These are phyloP conservation scores for Phytopythium vexans DNA, from an alignment of 352 stramenopile species.

Conservation along the genomic window DNA sequence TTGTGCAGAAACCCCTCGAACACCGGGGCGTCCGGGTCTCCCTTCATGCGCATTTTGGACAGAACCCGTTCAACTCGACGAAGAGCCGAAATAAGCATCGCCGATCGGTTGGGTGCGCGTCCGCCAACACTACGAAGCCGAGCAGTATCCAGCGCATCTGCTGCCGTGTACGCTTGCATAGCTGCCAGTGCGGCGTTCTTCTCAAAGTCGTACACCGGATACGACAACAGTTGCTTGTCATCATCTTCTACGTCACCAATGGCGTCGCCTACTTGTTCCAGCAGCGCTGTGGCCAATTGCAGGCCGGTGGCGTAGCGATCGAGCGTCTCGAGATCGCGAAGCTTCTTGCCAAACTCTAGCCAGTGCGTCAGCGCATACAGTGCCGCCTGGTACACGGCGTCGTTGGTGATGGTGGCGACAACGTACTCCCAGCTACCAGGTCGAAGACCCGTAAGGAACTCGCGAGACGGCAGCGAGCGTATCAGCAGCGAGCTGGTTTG, in stretches of 20 bases:
- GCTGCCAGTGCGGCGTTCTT: constrained; percentile 51
- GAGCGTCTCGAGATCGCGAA: constrained; percentile 22
- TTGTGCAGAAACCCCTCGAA: constrained; percentile 16
- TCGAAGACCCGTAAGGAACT: background rate
- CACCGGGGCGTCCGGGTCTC: constrained; percentile 15
- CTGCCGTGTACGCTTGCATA: constrained; percentile 33
- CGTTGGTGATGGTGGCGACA: constrained; percentile 40
- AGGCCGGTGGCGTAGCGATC: constrained; percentile 31
- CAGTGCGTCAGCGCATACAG: constrained; percentile 40
- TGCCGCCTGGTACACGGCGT: constrained; percentile 43
- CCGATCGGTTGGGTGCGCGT: background rate
- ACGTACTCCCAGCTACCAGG: constrained; percentile 57
- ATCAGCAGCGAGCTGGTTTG: background rate
- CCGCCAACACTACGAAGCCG: constrained; percentile 10
- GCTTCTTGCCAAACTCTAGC: constrained; percentile 21
- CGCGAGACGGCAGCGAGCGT: constrained; percentile 9
- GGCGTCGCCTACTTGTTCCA: constrained; percentile 17
- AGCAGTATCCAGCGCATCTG: constrained; percentile 9
- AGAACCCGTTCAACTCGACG: constrained; percentile 12
- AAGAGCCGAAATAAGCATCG: constrained; percentile 5
- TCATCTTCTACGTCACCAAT: background rate
- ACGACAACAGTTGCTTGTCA: constrained; percentile 27
- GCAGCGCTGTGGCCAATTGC: constrained; percentile 18
- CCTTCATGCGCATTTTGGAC: constrained; percentile 17
- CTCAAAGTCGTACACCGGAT: constrained; percentile 39